These are phyloP conservation scores for Solanum commersonii DNA, from an alignment of 257 asterid species.

Conservation along the genomic window DNA sequence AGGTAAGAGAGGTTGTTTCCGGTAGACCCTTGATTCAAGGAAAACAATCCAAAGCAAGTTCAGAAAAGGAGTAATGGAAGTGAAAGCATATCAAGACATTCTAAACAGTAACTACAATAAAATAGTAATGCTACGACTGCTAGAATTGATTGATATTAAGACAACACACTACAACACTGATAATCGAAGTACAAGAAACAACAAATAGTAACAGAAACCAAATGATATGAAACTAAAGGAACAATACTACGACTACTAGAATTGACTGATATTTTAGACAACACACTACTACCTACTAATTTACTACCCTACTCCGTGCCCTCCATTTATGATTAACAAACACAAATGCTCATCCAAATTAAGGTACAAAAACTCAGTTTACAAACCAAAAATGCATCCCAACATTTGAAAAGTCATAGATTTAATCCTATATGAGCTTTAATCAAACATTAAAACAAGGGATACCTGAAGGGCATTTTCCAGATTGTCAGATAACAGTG, in stretches of 20 bases:
- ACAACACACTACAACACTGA: no score
- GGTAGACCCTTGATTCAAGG: background rate
- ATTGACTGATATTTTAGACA: background rate
- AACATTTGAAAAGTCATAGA: background rate
- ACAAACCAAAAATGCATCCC: background rate
- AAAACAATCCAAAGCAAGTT: background rate
- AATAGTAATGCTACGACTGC: background rate
- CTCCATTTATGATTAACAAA: background rate
- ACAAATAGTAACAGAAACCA: background rate
- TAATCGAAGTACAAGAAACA: background rate
- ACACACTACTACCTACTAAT: background rate
- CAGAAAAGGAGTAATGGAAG: background rate
- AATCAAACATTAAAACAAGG: background rate
- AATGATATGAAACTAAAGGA: background rate
- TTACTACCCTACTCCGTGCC: background rate
- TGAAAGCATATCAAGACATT: background rate
- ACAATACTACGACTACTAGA: background rate
- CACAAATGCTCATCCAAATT: background rate
- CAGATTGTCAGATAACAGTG: conserved; percentile 61
- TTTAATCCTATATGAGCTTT: background rate
- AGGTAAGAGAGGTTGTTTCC: background rate
- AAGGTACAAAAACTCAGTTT: background rate
- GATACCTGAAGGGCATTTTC: conserved; percentile 78
- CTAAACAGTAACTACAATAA: background rate
- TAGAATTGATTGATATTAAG: background rate